Percentiles rank a stretch among this genome's conserved stretches.
These are phyloP conservation scores for Calonectria henricotiae DNA, from an alignment of 2,329 filamentous ascomycete species.

Conservation along the genomic window DNA sequence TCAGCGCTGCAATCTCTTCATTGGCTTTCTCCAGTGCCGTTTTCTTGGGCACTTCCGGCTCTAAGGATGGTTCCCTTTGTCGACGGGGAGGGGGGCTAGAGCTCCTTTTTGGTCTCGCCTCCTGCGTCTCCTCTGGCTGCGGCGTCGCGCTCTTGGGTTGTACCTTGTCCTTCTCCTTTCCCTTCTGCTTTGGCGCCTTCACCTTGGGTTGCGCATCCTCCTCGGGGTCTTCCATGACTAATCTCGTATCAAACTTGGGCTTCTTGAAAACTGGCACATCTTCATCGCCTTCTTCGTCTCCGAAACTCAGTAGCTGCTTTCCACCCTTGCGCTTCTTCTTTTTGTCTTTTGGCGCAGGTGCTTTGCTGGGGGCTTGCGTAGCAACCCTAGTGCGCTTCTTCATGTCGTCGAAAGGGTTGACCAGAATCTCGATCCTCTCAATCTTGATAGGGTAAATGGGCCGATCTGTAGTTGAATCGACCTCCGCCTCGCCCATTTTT, in stretches of 20 bases:
- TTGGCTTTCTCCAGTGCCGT: slow-evolving; percentile 80
- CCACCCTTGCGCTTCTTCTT: slow-evolving; percentile 82
- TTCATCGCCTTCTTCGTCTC: slow-evolving; percentile 75
- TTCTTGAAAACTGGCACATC: slow-evolving; percentile 78
- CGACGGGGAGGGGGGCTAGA: slow-evolving; percentile 39
- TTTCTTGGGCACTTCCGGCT: slow-evolving; percentile 59
- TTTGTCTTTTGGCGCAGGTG: slow-evolving; percentile 66
- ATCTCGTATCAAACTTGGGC: slow-evolving; percentile 83
- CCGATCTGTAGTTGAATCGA: slow-evolving; percentile 84
- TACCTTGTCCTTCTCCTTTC: slow-evolving; percentile 53
- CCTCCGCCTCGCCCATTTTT: slow-evolving; percentile 91
- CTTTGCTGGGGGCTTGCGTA: slow-evolving; percentile 62
- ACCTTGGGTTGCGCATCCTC: slow-evolving; percentile 52
- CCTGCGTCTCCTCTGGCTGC: slow-evolving; percentile 40
- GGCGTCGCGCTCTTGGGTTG: slow-evolving; percentile 38
- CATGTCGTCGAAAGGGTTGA: slow-evolving; percentile 90
- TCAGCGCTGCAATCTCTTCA: slow-evolving; percentile 85
- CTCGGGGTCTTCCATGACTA: slow-evolving; percentile 73
- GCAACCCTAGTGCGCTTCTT: slow-evolving; percentile 76
- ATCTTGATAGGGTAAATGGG: slow-evolving; percentile 91
- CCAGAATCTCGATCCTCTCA: slow-evolving; percentile 80
- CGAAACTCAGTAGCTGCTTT: slow-evolving; percentile 86
- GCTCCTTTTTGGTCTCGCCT: slow-evolving; percentile 38
- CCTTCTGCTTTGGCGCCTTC: slow-evolving; percentile 51
- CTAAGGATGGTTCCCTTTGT: slow-evolving; percentile 45